A percentile compares a stretch with the other conserved stretches of the same genome.
Evolutionary conservation across 768 basidiomycete species (phyloP).

Genomic region (Rhizopogon roseolus): DNA sequence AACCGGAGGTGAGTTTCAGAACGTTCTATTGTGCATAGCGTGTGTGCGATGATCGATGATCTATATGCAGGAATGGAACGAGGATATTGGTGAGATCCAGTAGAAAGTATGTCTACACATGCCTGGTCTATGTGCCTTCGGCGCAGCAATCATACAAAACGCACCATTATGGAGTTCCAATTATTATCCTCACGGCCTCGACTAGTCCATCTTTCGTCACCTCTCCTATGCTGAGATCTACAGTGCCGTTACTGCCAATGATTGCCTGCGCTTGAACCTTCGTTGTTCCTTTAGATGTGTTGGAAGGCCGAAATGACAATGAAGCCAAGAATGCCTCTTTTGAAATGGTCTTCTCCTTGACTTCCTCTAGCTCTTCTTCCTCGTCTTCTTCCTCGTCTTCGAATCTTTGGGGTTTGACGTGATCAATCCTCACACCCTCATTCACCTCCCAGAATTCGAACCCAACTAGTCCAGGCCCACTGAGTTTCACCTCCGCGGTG

Average conservation of each 20-base stretch:
- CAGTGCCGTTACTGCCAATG: conserved; percentile 26
- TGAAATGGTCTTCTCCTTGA: conserved; percentile 55
- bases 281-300: conserved; percentile 43
- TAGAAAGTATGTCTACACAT: not conserved
- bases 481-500: conserved; percentile 51
- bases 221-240: conserved; percentile 37
- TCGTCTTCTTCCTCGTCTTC: conserved; percentile 44
- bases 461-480: conserved; percentile 38
- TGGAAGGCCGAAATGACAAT: conserved; percentile 29
- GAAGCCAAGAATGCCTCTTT: conserved; percentile 48
- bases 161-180: conserved; percentile 18
- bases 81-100: conserved; percentile 50
- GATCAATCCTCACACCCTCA: conserved; percentile 63
- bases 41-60: conserved; percentile 4
- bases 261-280: conserved; percentile 42
- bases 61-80: conserved; percentile 46
- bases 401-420: conserved; percentile 40
- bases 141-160: not conserved
- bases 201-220: conserved; percentile 28
- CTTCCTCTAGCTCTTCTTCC: conserved; percentile 59
- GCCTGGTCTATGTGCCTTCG: not conserved
- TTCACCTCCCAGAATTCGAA: conserved; percentile 78
- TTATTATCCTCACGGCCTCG: conserved; percentile 24
- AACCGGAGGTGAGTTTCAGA: conserved; percentile 40
- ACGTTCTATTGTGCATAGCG: conserved; percentile 6